Evolutionary conservation across 805 yeast genomes (phyloP).

Genomic region (Ogataea pini): DNA sequence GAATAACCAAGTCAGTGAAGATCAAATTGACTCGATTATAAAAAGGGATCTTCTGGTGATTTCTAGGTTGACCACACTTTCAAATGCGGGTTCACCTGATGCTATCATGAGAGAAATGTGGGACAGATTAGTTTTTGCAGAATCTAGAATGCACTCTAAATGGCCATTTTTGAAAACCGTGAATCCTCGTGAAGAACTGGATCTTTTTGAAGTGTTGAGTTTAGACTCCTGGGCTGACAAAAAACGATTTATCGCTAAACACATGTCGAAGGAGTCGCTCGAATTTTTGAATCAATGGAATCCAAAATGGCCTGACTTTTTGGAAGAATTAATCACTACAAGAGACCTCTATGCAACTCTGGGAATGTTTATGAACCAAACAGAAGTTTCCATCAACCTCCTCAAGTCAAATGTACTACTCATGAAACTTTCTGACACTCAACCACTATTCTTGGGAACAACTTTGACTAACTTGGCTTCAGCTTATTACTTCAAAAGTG

Average conservation of each 20-base stretch:
- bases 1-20: constrained; percentile 27
- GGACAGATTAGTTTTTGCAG: constrained; percentile 32
- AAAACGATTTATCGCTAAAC: constrained; percentile 23
- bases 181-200: constrained; percentile 7
- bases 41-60: constrained; percentile 32
- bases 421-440: constrained; percentile 23
- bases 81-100: constrained; percentile 12
- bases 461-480: constrained; percentile 32
- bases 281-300: constrained; percentile 28
- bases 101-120: constrained; percentile 24
- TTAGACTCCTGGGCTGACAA: constrained; percentile 16
- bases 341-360: constrained; percentile 75
- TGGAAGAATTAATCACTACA: constrained; percentile 75
- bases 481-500: constrained; percentile 28
- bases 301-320: constrained; percentile 67
- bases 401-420: constrained; percentile 32
- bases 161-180: constrained; percentile 22
- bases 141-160: constrained; percentile 19
- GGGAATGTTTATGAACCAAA: constrained; percentile 50
- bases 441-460: constrained; percentile 23
- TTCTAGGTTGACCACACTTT: constrained; percentile 30
- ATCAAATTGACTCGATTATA: constrained; percentile 27
- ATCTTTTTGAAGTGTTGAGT: constrained; percentile 25
- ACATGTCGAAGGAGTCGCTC: constrained; percentile 21
- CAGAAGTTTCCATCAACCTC: constrained; percentile 25